Percentiles rank a stretch among this genome's conserved stretches.
Evolutionary conservation across 306 rosid genomes (phyloP).

Genomic region (Argentina anserina): DNA sequence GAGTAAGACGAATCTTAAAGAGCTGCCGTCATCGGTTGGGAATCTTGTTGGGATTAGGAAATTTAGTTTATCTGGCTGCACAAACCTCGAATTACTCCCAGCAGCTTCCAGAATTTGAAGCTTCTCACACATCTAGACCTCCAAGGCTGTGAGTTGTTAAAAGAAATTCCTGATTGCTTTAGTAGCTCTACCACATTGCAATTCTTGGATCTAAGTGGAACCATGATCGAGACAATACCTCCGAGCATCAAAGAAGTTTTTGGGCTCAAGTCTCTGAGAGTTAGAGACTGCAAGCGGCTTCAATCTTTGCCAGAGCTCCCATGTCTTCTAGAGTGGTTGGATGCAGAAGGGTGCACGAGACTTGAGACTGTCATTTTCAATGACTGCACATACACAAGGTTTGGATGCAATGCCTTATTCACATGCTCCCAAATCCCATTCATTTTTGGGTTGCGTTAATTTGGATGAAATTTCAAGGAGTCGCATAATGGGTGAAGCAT

Average conservation of each 20-base stretch:
- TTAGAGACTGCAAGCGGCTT: no score
- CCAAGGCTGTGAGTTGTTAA: no score
- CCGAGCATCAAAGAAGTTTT: no score
- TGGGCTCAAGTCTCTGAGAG: no score
- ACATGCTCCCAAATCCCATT: background rate
- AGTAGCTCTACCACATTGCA: background rate
- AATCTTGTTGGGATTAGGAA: background rate
- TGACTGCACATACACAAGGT: background rate
- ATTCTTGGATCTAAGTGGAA: no score
- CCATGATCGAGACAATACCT: no score
- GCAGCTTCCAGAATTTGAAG: no score
- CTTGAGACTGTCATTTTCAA: background rate
- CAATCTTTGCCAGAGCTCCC: background rate
- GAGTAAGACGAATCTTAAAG: background rate
- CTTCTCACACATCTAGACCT: no score
- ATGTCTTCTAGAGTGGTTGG: background rate
- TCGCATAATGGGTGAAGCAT: background rate
- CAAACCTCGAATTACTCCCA: no score
- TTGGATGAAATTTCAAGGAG: background rate
- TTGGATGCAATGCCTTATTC: no score
- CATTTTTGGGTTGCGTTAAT: background rate
- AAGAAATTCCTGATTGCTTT: background rate
- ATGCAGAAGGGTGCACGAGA: background rate
- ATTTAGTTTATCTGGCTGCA: background rate
- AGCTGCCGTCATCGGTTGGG: background rate